A percentile compares a stretch with the other conserved stretches of the same genome.
Evolutionary conservation across 2,329 filamentous ascomycete species (phyloP).

Genomic region (Aciculosporium take): DNA sequence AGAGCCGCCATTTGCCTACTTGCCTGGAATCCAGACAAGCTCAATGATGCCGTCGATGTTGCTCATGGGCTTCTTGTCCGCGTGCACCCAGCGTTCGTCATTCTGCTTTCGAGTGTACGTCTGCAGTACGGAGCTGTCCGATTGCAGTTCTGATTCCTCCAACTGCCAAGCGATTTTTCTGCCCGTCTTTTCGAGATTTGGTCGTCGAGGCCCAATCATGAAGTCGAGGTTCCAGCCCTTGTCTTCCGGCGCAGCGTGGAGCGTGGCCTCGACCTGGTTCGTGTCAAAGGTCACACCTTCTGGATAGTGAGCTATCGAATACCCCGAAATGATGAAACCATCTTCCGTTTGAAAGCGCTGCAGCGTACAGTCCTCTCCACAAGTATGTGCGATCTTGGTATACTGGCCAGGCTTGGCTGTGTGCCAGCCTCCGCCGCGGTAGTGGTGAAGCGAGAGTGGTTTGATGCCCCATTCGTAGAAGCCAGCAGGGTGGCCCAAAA

Average conservation of each 20-base stretch:
- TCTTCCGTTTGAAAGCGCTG: slow-evolving; percentile 42
- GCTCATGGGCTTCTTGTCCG: slow-evolving; percentile 33
- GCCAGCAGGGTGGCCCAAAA: slow-evolving; percentile 44
- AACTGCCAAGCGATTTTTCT: slow-evolving; percentile 41
- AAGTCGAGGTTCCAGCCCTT: slow-evolving; percentile 38
- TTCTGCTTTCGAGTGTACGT: slow-evolving; percentile 37
- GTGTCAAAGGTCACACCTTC: slow-evolving; percentile 34
- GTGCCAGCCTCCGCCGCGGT: slow-evolving; percentile 47
- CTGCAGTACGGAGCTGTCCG: slow-evolving; percentile 37
- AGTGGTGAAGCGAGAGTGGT: slow-evolving; percentile 49
- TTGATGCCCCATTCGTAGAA: slow-evolving; percentile 50
- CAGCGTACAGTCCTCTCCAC: slow-evolving; percentile 45
- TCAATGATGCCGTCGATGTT: slow-evolving; percentile 41
- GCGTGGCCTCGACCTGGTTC: slow-evolving; percentile 38
- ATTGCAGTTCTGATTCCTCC: slow-evolving; percentile 31
- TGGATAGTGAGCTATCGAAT: slow-evolving; percentile 44
- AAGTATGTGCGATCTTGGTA: slow-evolving; percentile 42
- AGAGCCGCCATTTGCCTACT: slow-evolving; percentile 5
- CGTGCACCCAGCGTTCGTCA: slow-evolving; percentile 38
- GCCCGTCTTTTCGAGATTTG: slow-evolving; percentile 32
- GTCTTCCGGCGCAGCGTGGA: slow-evolving; percentile 32
- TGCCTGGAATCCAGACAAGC: slow-evolving; percentile 37
- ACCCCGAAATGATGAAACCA: slow-evolving; percentile 43
- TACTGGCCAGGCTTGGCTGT: slow-evolving; percentile 38
- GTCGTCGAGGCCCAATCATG: slow-evolving; percentile 34